Evolutionary conservation across 148 eudicot genomes (phyloP).

Genomic region (Dianthus caryophyllus): DNA sequence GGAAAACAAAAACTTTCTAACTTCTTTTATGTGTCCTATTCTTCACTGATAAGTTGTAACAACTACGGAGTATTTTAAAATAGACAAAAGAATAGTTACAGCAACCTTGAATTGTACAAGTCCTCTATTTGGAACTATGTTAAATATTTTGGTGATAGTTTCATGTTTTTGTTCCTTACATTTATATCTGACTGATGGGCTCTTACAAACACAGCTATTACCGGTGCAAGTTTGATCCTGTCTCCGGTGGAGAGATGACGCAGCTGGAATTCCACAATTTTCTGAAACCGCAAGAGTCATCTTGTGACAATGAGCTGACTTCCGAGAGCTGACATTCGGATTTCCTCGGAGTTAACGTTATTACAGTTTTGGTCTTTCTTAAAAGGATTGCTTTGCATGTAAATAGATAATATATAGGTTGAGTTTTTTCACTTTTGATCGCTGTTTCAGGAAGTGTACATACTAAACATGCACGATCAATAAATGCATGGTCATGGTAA

Average conservation of each 20-base stretch:
- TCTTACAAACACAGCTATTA: constrained; percentile 49
- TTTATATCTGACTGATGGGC: neutral
- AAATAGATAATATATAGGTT: constrained; percentile 2
- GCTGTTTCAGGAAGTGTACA: constrained; percentile 1
- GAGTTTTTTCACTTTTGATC: neutral
- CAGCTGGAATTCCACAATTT: constrained; percentile 51
- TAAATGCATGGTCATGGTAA: neutral
- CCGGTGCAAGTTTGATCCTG: constrained; percentile 58
- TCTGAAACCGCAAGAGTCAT: constrained; percentile 46
- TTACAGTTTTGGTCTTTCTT: neutral
- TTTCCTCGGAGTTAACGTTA: neutral
- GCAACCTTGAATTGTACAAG: too few relatives aligned
- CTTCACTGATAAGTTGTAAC: too few relatives aligned
- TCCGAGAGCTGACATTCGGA: constrained; percentile 11
- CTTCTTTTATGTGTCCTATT: neutral
- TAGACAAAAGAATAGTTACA: too few relatives aligned
- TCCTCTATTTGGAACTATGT: too few relatives aligned
- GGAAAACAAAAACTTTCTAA: neutral
- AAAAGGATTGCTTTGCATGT: constrained; percentile 6
- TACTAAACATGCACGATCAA: neutral
- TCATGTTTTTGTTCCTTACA: neutral
- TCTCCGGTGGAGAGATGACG: constrained; percentile 62
- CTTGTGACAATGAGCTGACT: neutral
- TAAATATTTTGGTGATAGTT: neutral
- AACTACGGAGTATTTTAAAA: too few relatives aligned